Base-by-base conservation (phyloP, 345 rosid genomes). In the Salix arbutifolia region DNA sequence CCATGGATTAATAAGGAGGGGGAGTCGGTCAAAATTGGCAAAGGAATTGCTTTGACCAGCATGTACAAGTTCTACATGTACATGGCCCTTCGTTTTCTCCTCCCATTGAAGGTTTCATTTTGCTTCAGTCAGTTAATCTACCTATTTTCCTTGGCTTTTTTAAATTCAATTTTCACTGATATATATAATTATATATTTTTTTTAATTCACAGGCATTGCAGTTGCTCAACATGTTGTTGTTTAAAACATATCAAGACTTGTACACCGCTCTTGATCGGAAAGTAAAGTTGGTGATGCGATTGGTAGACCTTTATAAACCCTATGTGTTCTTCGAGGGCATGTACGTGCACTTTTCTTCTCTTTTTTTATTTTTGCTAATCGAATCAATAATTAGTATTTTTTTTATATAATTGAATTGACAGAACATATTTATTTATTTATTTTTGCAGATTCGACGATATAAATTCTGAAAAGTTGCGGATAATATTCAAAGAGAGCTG, bases 251-350 rank as follows among this genome's bases (percentile, higher is more conserved):
- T 5, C 25, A 85, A 11, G 76, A 46, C 40, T 8, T 38, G 8
- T 79, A 19, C n/a, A 71, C 13, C 2, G 21, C 19, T 53, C 75
- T 38, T 5, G 26, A 76, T 65, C 44, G 80, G 53, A 85, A 76
- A 67, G 35, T 83, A 30, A 83, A 70, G 12, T 64, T 80, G 6
- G 83, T 74, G 35, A 79, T 83, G 88, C 70, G 80, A 3, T 66
- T 87, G 26, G 83, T 61, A 10, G 78, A 87, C 4, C 84, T 85
- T n/a, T 87, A 83, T 67, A 64, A 67, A 56, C 87, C 90, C 0
- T 87, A 81, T 31, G 18, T 82, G 50, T 84, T 87, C 62, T 83
- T 83, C n/a, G 13, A 72, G 12, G 80, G 80, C 69, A 64, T 64
- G 78, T 79, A 50, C 12, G 82, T 82, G 72, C 21, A 35, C 33